phyloP scores from a whole-genome alignment of 1,284 basidiomycete genomes.

The Rhodotorula sp. region DNA sequence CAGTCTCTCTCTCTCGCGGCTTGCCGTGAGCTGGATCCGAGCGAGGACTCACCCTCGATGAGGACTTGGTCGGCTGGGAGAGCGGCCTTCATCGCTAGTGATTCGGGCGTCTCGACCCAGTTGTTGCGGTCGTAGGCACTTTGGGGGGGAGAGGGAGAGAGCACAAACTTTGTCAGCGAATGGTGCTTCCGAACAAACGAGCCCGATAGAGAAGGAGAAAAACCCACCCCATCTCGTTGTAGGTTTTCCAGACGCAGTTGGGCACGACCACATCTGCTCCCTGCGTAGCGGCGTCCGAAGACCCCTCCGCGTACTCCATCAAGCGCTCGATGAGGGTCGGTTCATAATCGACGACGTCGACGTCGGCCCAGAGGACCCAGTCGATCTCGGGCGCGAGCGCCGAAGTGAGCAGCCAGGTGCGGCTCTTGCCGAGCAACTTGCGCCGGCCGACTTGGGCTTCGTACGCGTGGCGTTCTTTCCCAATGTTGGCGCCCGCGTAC shows the following conservation, averaged over 20 bases:
- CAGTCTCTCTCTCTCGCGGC: no score
- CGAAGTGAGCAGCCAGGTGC: slow-evolving; percentile 28
- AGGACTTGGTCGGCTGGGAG: slow-evolving; percentile 13
- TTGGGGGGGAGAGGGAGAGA: not conserved
- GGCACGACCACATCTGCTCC: slow-evolving; percentile 33
- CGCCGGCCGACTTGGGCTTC: slow-evolving; percentile 19
- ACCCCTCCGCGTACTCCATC: slow-evolving; percentile 1
- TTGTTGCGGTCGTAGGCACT: slow-evolving; percentile 38
- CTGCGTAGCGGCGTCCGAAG: not conserved
- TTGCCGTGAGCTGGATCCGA: not conserved
- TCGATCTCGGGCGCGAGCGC: slow-evolving; percentile 28
- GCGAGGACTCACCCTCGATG: slow-evolving; percentile 21
- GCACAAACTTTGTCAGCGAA: not conserved
- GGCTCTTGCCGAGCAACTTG: slow-evolving; percentile 19
- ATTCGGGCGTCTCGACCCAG: slow-evolving; percentile 34
- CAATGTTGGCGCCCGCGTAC: slow-evolving; percentile 12
- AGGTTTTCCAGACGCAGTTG: slow-evolving; percentile 39
- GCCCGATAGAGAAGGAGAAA: no score
- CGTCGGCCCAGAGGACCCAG: slow-evolving; percentile 35
- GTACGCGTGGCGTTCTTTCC: slow-evolving; percentile 17
- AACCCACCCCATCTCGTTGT: slow-evolving; percentile 37
- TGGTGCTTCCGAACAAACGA: no score
- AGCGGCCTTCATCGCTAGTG: slow-evolving; percentile 8
- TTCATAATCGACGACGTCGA: slow-evolving; percentile 33
- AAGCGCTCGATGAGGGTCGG: slow-evolving; percentile 18